Base-by-base conservation (phyloP, 495 filamentous ascomycete species). In the Amniculicola lignicola region DNA sequence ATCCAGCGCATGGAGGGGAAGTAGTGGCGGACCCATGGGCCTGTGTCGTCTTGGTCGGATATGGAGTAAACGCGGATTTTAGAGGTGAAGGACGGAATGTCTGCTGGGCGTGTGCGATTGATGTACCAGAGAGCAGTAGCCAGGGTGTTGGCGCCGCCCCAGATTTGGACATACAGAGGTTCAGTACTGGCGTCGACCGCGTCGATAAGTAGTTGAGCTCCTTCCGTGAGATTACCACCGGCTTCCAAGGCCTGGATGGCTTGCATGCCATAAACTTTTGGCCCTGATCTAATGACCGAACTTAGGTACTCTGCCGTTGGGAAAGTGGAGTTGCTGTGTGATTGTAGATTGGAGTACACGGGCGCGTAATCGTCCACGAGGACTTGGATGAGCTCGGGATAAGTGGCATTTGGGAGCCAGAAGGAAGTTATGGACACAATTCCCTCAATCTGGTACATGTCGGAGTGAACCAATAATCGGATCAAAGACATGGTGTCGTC, bases 401-500 rank as follows among this genome's bases (percentile, higher is more conserved):
- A 35, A 3, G 48, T 51, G 7, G 33, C 38, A 27, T 68, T 43
- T 14, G 53, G 66, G 19, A 48, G 52, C 57, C 61, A 68, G 47
- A 46, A 63, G 23, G 51, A 60, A n/a, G 61, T 60, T 21, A 52
- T 50, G 15, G 68, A 66, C 6, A 67, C 66, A 24, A 70, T 23
- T 10, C 68, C 68, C 38, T 65, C 57, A 9, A 66, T 61, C 16
- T 56, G 44, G 35, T 67, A 70, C 42, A 65, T 48, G 36, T 69
- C 62, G 25, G 68, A 63, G 43, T 70, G 64, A 2, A 65, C 16
- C 10, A 70, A 57, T 19, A 65, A 57, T 0, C 68, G 59, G 31
- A 67, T 53, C 25, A 70, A 48, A 0, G 64, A 69, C 51, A 65
- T 59, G 1, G 64, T 59, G 55, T 70, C 66, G 37, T 69, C 68